These are phyloP conservation scores for Geotrichum candidum DNA, from an alignment of 1,139 yeast genomes.

Conservation along the genomic window DNA sequence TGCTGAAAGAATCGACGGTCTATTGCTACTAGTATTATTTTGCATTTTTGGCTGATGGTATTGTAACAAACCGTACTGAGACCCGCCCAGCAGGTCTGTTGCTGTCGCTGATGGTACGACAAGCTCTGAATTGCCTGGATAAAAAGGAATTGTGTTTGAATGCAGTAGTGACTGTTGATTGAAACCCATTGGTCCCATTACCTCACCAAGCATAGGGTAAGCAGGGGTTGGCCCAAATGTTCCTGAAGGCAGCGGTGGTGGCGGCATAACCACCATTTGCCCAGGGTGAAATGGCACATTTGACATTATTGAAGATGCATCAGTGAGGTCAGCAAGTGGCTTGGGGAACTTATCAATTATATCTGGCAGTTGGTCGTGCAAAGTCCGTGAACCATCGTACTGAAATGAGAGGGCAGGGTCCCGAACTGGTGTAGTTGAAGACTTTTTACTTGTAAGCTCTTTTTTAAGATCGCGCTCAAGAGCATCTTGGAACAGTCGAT, in stretches of 20 bases:
- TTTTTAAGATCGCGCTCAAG: constrained; percentile 86
- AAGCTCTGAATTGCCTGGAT: neutral
- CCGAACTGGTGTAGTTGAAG: constrained; percentile 38
- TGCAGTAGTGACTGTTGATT: constrained; percentile 11
- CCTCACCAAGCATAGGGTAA: constrained; percentile 1
- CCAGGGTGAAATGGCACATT: constrained; percentile 11
- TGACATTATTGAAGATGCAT: constrained; percentile 27
- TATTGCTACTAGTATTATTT: neutral
- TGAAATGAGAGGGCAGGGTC: constrained; percentile 41
- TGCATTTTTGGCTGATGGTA: neutral
- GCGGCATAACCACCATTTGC: neutral
- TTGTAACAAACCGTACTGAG: constrained; percentile 3
- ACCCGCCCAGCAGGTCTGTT: neutral
- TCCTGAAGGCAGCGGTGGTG: neutral
- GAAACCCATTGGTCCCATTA: constrained; percentile 5
- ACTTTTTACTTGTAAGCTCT: constrained; percentile 41
- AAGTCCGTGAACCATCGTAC: constrained; percentile 36
- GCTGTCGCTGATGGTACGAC: neutral
- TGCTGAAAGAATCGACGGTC: neutral
- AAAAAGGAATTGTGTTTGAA: constrained; percentile 7
- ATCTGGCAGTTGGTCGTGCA: constrained; percentile 36
- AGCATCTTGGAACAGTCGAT: constrained; percentile 87
- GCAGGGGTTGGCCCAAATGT: neutral
- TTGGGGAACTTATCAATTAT: constrained; percentile 30
- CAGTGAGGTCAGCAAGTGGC: constrained; percentile 33